phyloP scores from a whole-genome alignment of 768 basidiomycete species.

The Phylloporus arenicola region DNA sequence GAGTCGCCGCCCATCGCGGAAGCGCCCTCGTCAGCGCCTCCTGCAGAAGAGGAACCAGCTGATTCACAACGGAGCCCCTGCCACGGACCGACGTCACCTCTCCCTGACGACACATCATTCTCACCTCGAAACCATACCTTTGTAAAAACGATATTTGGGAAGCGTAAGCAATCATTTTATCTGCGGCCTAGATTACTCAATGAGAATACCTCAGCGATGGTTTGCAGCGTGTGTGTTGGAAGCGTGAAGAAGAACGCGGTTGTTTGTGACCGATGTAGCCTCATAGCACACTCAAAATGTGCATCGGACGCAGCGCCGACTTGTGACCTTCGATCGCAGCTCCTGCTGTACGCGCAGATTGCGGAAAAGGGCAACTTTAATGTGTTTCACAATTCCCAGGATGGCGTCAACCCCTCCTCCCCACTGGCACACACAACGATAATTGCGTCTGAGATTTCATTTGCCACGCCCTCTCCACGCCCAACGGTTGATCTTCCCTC shows the following conservation, averaged over 20 bases:
- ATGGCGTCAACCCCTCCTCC: slow-evolving; percentile 29
- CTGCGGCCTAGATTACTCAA: slow-evolving; percentile 1
- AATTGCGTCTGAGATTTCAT: slow-evolving; percentile 55
- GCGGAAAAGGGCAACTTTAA: slow-evolving; percentile 63
- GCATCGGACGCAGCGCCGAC: slow-evolving; percentile 67
- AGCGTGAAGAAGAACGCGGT: slow-evolving; percentile 83
- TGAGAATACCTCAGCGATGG: slow-evolving; percentile 54
- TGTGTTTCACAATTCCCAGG: slow-evolving; percentile 49
- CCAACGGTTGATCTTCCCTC: slow-evolving; percentile 44
- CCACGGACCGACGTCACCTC: slow-evolving; percentile 29
- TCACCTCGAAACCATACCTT: slow-evolving; percentile 73
- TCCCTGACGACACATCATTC: slow-evolving; percentile 35
- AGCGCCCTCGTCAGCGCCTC: slow-evolving; percentile 42
- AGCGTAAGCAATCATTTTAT: slow-evolving; percentile 56
- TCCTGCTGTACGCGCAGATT: slow-evolving; percentile 74
- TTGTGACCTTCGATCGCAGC: slow-evolving; percentile 76
- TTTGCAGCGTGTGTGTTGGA: slow-evolving; percentile 76
- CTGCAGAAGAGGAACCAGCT: slow-evolving; percentile 37
- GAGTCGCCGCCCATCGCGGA: slow-evolving; percentile 24
- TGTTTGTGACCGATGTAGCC: slow-evolving; percentile 82
- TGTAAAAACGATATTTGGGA: slow-evolving; percentile 89
- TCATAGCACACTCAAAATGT: slow-evolving; percentile 83
- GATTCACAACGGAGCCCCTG: slow-evolving; percentile 37
- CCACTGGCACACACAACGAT: slow-evolving; percentile 20
- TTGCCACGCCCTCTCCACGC: slow-evolving; percentile 42